Base-by-base conservation (phyloP, 116 monocot genomes). In the Cymodocea nodosa region DNA sequence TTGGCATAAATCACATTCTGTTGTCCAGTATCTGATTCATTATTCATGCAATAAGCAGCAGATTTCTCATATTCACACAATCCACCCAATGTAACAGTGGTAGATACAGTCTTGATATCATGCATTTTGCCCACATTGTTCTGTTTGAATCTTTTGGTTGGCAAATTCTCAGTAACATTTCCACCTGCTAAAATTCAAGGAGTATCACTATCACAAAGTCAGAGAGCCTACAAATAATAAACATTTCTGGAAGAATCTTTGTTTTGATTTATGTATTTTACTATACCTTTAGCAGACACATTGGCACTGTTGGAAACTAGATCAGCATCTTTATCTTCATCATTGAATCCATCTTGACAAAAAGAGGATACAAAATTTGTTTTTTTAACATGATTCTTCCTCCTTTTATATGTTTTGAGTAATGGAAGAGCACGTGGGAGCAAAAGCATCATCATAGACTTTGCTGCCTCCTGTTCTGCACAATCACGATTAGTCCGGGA, bases 401-500 rank as follows among this genome's bases (percentile, higher is more conserved):
- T 72, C 40, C 68, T 78, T n/a, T 66, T 62, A 78, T 83, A 86
- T n/a, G 89, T 90, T 44, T 87, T 87, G 24, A 94, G 77, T 71
- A 89, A 73, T 56, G 94, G 94, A 68, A 94, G 63, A 65, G 89
- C 94, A 78, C 75, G 80, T 53, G 94, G 94, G 75, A 94, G 89
- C 65, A 89, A 80, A 77, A 89, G 76, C 35, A 71, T 70, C 85
- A 97, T 88, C 97, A 97, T 97, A 44, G 85, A 90, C 59, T 50
- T 87, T 60, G 83, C 78, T 60, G 85, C 56, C 60, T 97, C 91
- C 55, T 85, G 82, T 6, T 71, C 83, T 53, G 80, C 74, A 70
- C 73, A 60, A 68, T 83, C 72, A 39, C 76, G 34, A 71, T 77
- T 79, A 63, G 36, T 53, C 63, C 79, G 77, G 25, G 73, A 79